Evolutionary conservation across 306 rosid genomes (phyloP), one percentile per base, ranked within the genome.

Genomic region (Vigna unguiculata): DNA sequence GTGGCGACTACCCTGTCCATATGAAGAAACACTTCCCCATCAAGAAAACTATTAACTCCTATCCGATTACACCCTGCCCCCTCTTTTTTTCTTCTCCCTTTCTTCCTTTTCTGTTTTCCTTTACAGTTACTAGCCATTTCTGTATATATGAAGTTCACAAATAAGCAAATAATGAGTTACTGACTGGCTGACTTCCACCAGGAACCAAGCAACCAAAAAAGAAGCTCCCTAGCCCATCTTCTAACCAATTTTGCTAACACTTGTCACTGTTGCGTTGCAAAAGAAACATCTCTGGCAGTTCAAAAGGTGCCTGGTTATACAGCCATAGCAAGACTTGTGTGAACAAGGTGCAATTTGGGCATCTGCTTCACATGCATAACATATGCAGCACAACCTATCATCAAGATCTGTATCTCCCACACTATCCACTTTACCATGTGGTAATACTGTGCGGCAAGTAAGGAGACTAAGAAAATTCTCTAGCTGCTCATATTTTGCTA

Each of bases 211-310:
- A 81, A 80, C 80, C 54, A 24, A 77, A 74, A 70, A 30, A 78
- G 46, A 75, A 69, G 69, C 60, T 49, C 71, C 81, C 64, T 82
- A 85, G 74, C 81, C 85, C 1, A 74, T 75, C 75, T 82, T 83
- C 77, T 85, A 72, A 47, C 58, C 73, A 72, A 87, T 71, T 81
- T 84, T 85, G 85, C 74, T 78, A 66, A 95, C 89, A 24, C 86
- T 88, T 10, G 85, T 54, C 3, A 95, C 96, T n/a, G 89, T 81
- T 51, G 93, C 86, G 19, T 95, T 95, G 93, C 99, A 95, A 81
- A 95, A 95, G 95, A 95, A 95, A 84, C 99, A 95, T 84, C 99
- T 89, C 67, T 92, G 93, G 84, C 96, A 95, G 76, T 95, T 95
- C 91, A 95, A 86, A 68, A 95, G 97, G 90, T 95, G 99, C 81